phyloP scores from a whole-genome alignment of 768 basidiomycete genomes.

The Pleurotus citrinopileatus region DNA sequence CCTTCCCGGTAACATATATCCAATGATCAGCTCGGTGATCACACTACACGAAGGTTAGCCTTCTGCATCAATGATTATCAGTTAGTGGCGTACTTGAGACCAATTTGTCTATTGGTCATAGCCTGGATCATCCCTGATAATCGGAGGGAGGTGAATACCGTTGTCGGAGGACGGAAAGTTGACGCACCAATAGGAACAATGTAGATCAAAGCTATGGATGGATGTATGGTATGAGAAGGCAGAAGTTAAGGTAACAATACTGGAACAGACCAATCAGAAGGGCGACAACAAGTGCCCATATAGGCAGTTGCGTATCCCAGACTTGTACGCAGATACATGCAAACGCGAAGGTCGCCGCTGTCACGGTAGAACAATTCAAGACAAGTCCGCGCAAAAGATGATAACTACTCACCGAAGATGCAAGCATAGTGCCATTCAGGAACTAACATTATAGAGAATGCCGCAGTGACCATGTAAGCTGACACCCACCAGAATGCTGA shows the following conservation, averaged over 20 bases:
- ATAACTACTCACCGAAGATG: constrained; percentile 36
- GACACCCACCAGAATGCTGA: too few relatives aligned
- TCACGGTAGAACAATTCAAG: background rate
- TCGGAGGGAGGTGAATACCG: background rate
- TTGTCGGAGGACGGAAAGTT: background rate
- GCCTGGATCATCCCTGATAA: constrained; percentile 65
- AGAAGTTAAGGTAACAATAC: constrained; percentile 1
- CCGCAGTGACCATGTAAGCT: background rate
- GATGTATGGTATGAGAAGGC: constrained; percentile 1
- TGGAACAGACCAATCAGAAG: constrained; percentile 37
- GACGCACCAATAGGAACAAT: constrained; percentile 66
- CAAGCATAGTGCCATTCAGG: constrained; percentile 63
- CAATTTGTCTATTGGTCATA: constrained; percentile 78
- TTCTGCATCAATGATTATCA: background rate
- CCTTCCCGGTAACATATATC: constrained; percentile 54
- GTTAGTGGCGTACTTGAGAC: constrained; percentile 35
- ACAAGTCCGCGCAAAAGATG: background rate
- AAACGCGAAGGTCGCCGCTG: constrained; percentile 55
- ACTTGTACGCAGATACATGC: constrained; percentile 58
- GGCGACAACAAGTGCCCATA: constrained; percentile 62
- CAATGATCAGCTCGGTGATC: constrained; percentile 72
- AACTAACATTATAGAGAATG: constrained; percentile 28
- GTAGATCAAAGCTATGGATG: constrained; percentile 44
- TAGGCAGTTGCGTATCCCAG: constrained; percentile 66
- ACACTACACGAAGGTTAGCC: constrained; percentile 36